These are phyloP conservation scores for Letharia columbiana DNA, from an alignment of 495 filamentous ascomycete species.

Conservation along the genomic window DNA sequence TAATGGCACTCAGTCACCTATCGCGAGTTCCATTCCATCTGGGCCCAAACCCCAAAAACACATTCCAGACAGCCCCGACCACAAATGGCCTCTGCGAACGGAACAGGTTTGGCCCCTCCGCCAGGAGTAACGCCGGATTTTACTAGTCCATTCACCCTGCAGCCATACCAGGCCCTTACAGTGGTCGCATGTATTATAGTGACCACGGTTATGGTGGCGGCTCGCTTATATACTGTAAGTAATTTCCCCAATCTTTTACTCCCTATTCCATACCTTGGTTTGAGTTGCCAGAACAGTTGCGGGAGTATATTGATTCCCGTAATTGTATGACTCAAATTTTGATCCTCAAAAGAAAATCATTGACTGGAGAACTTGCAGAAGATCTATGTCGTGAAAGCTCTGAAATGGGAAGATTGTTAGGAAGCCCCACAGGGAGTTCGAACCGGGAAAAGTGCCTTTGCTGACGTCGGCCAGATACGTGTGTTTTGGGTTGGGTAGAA, in stretches of 20 bases:
- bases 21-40: neutral
- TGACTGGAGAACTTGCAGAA: conserved; percentile 1
- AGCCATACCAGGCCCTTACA: neutral
- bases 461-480: conserved; percentile 14
- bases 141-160: neutral
- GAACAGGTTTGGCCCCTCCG: neutral
- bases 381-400: conserved; percentile 10
- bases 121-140: neutral
- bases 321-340: neutral
- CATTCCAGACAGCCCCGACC: neutral
- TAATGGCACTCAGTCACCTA: neutral
- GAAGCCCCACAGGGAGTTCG: neutral
- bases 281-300: neutral
- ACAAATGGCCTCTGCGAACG: neutral
- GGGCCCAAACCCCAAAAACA: neutral
- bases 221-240: neutral
- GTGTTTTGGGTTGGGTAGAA: conserved; percentile 7
- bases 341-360: neutral
- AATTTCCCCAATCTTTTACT: neutral
- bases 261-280: neutral
- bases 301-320: neutral
- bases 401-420: conserved; percentile 23
- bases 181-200: neutral
- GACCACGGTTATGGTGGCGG: neutral
- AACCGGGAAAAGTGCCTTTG: neutral